Conservation (phyloP, 2,329 filamentous ascomycete species). For the Colletotrichum filicis region DNA sequence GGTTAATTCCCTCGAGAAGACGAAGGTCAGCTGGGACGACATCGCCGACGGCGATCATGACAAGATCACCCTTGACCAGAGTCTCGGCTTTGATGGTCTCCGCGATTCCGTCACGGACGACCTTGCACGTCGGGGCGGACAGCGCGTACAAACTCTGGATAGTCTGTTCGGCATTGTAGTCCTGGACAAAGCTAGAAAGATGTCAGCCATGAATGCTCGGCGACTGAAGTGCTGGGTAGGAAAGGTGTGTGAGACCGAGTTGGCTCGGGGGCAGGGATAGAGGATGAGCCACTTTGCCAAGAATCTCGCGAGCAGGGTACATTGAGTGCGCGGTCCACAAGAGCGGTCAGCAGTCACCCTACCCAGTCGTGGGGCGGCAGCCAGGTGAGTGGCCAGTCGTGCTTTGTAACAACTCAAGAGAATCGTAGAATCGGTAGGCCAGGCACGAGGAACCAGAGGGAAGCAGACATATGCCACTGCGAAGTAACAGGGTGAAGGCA, state of each 20-base stretch:
- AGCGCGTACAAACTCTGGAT: constrained; percentile 70
- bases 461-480: background rate
- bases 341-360: constrained; percentile 16
- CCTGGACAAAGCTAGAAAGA: constrained; percentile 63
- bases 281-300: background rate
- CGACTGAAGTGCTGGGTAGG: constrained; percentile 33
- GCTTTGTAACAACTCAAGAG: background rate
- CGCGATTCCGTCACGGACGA: constrained; percentile 63
- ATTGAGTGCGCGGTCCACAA: background rate
- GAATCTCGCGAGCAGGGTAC: background rate
- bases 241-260: background rate
- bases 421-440: background rate
- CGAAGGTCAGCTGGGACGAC: constrained; percentile 77
- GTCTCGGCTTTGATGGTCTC: constrained; percentile 64
- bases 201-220: constrained; percentile 42
- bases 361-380: constrained; percentile 2
- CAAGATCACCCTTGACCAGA: constrained; percentile 75
- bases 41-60: constrained; percentile 71
- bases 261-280: background rate
- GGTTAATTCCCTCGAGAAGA: constrained; percentile 74
- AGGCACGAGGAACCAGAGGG: background rate
- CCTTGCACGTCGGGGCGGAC: constrained; percentile 69
- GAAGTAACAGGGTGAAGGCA: background rate
- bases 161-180: constrained; percentile 70
- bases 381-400: constrained; percentile 2